These are phyloP conservation scores for Amoebophrya sp. DNA, from an alignment of 169 alveolate species.

Conservation along the genomic window DNA sequence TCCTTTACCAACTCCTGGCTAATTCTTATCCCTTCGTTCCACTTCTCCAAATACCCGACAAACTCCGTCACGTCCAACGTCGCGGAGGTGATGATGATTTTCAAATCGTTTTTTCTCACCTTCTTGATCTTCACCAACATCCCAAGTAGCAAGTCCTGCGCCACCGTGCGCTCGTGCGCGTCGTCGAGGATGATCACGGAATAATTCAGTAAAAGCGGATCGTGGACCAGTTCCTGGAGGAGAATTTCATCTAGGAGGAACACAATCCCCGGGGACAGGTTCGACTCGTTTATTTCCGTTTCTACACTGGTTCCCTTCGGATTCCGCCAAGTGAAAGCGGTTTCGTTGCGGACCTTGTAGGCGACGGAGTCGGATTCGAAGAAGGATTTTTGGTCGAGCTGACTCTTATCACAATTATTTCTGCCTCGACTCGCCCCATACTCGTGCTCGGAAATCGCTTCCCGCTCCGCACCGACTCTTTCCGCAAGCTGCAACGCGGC, in stretches of 20 bases:
- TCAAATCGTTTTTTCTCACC: constrained; percentile 61
- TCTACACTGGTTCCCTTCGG: too few species aligned
- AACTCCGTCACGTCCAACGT: constrained; percentile 69
- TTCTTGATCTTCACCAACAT: constrained; percentile 64
- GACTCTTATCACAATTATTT: too few species aligned
- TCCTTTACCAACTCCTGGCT: neutral
- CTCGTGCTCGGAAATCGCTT: too few species aligned
- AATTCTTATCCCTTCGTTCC: neutral
- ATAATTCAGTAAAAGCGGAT: constrained; percentile 86
- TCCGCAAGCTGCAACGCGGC: neutral
- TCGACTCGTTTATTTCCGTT: too few species aligned
- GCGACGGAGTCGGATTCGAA: neutral
- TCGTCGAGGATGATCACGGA: constrained; percentile 96
- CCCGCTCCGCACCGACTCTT: neutral
- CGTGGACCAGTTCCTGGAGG: constrained; percentile 89
- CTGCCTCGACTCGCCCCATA: too few species aligned
- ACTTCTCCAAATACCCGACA: neutral
- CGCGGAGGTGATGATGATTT: constrained; percentile 96
- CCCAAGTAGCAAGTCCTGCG: constrained; percentile 95
- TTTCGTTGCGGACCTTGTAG: neutral
- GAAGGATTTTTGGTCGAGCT: too few species aligned
- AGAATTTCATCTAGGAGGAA: constrained; percentile 52
- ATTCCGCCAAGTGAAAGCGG: too few species aligned
- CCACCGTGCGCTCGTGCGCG: constrained; percentile 97
- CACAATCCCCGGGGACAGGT: neutral